These are phyloP conservation scores for Cupressus sempervirens DNA, from an alignment of 75 land plant species.

Conservation along the genomic window DNA sequence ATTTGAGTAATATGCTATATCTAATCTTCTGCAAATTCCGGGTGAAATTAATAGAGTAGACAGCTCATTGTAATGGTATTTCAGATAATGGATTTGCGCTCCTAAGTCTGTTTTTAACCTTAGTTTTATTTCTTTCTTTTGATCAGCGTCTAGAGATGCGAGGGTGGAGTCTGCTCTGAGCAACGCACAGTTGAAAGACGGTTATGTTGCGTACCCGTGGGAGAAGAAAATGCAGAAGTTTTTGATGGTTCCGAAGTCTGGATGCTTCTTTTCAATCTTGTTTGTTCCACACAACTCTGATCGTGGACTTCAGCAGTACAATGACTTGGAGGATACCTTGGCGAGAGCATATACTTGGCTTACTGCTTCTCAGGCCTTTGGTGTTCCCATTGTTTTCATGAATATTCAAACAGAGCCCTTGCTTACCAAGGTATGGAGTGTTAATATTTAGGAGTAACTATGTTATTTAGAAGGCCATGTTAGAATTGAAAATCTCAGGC, in stretches of 20 bases:
- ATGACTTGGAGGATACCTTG: conserved; percentile 64
- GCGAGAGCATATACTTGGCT: conserved; percentile 72
- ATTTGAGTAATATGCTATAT: background rate
- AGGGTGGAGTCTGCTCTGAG: conserved; percentile 36
- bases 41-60: background rate
- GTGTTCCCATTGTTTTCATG: conserved; percentile 59
- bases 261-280: conserved; percentile 42
- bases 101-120: background rate
- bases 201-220: conserved; percentile 72
- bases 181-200: conserved; percentile 48
- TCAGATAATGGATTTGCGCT: background rate
- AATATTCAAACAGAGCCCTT: conserved; percentile 76
- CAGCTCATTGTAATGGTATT: background rate
- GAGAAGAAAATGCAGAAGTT: conserved; percentile 52
- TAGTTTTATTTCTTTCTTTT: background rate
- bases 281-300: conserved; percentile 43
- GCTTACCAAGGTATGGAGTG: conserved; percentile 63
- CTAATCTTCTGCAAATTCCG: background rate
- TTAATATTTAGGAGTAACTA: background rate
- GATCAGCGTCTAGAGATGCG: conserved; percentile 35
- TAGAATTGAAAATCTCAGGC: background rate
- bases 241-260: conserved; percentile 34
- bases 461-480: background rate
- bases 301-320: conserved; percentile 28
- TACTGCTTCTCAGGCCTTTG: conserved; percentile 50